Evolutionary conservation across 2,329 filamentous ascomycete genomes (phyloP), one percentile per base, ranked within the genome.

Genomic region (Xylaria sp.): DNA sequence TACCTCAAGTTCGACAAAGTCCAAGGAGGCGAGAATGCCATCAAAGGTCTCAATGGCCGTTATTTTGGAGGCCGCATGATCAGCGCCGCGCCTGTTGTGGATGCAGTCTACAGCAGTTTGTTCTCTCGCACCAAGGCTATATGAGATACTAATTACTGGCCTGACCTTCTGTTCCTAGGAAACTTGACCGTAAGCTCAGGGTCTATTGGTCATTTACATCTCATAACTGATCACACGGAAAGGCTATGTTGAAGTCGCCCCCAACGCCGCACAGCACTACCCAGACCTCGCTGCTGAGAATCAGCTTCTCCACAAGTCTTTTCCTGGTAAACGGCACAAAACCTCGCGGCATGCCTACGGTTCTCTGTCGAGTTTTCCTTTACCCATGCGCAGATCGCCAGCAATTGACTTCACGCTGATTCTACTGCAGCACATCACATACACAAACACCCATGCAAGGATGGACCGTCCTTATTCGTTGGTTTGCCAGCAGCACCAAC

Each of bases 1-100:
- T 99, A 97, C 79, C 88, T 99, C 77, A 99, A 99, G 79, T 99
- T 99, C 81, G 93, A 97, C 79, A 90, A 92, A 73, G 91, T 98
- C 65, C 88, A 93, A 76, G 94, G 94, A 71, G 94, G 94, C 75
- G 92, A 97, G 79, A 98, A 97, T 76, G 95, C 95, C 72, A 96
- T 98, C 80, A 96, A 96, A 77, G 95, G 95, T 74, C 87, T 99
- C 66, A 98, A 99, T 78, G 95, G 95, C 74, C 90, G 95, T 75
- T 97, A 91, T 79, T 99, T 99, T 79, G 95, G 92, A 74, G 92
- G 92, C 73, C 87, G 89, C 73, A 92, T 92, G 83, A 96, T 99
- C 77, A 94, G 91, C 76, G 95, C 94, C 71, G 90, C 93, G 68
- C 95, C 93, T 77, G 92, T 99, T 80, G 94, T 98, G 77, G 95